Evolutionary conservation across 2,329 filamentous ascomycete genomes (phyloP), one percentile per base, ranked within the genome.

Genomic region (Paraphoma sp.): DNA sequence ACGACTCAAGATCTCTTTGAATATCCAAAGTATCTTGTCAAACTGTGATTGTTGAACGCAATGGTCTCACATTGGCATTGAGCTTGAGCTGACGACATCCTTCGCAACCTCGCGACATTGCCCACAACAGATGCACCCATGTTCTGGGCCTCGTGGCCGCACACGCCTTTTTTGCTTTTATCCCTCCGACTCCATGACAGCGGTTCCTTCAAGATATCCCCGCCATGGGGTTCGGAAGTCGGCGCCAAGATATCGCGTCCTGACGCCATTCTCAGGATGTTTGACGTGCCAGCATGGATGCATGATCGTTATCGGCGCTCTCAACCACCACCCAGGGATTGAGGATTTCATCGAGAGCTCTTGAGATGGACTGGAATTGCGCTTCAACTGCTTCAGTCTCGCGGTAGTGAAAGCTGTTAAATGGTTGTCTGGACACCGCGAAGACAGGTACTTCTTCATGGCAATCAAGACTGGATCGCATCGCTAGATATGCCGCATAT

Each of bases 231-330:
- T 10, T 36, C 14, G 33, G 28, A 6, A 28, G 12, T 7, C 23
- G 30, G 18, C 17, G 59, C 62, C 59, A 65, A 63, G 62, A 47
- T 48, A 38, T 42, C 29, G 41, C 54, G 47, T 23, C 43, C 54
- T 65, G 60, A 65, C 62, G 62, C 60, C 42, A 65, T 65, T 56
- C 56, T 53, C 40, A 30, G 28, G 31, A 29, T 40, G 48, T 54
- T 36, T 65, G 62, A 65, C 62, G 62, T 65, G 62, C 62, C 56
- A 11, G 48, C 62, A 65, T 53, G 57, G 56, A 51, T 53, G 42
- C 33, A 46, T 17, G 18, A 42, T 53, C 53, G 51, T 51, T 54
- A 64, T 62, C 54, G 46, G 42, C 11, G 12, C 17, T 33, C 28
- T 11, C 28, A 17, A 23, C 18, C 43, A 45, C 17, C 6, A 14